These are phyloP conservation scores for Aspergillus fructus DNA, from an alignment of 2,329 filamentous ascomycete genomes.

Conservation along the genomic window DNA sequence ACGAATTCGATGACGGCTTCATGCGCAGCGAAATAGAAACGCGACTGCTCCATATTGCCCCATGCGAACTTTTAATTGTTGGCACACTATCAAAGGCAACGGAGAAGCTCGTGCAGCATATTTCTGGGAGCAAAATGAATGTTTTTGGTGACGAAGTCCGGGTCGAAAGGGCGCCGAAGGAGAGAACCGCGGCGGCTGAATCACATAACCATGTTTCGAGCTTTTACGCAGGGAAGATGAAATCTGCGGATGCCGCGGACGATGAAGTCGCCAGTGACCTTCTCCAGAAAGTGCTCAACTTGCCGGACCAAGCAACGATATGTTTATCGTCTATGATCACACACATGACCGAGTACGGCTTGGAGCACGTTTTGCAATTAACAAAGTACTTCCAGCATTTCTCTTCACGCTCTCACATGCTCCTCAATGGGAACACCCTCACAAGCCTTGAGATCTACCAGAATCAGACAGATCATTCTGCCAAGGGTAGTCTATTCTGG, in stretches of 20 bases:
- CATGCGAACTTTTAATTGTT: conserved; percentile 91
- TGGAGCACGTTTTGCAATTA: conserved; percentile 92
- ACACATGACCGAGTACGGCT: conserved; percentile 84
- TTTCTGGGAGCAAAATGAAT: conserved; percentile 85
- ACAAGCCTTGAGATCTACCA: conserved; percentile 94
- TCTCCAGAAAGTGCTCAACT: conserved; percentile 79
- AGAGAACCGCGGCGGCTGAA: conserved; percentile 79
- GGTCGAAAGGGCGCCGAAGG: conserved; percentile 73
- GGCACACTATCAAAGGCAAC: conserved; percentile 87
- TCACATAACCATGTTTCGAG: conserved; percentile 84
- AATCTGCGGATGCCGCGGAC: conserved; percentile 53
- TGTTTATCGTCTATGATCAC: conserved; percentile 96
- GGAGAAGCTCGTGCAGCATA: conserved; percentile 85
- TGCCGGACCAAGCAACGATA: conserved; percentile 82
- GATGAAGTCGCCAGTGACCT: conserved; percentile 63
- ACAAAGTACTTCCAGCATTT: conserved; percentile 98
- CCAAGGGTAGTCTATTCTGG: conserved; percentile 92
- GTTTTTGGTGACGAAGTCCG: conserved; percentile 89
- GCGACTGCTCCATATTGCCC: conserved; percentile 88
- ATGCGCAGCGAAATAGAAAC: conserved; percentile 97
- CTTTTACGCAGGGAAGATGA: conserved; percentile 88
- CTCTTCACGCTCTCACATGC: conserved; percentile 90
- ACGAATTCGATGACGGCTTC: conserved; percentile 94
- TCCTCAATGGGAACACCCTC: conserved; percentile 90
- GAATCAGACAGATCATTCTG: conserved; percentile 82